Percentiles rank a stretch among this genome's conserved stretches.
These are phyloP conservation scores for Geosiphon pyriformis DNA, from an alignment of 192 early-diverging fungal species.

Conservation along the genomic window DNA sequence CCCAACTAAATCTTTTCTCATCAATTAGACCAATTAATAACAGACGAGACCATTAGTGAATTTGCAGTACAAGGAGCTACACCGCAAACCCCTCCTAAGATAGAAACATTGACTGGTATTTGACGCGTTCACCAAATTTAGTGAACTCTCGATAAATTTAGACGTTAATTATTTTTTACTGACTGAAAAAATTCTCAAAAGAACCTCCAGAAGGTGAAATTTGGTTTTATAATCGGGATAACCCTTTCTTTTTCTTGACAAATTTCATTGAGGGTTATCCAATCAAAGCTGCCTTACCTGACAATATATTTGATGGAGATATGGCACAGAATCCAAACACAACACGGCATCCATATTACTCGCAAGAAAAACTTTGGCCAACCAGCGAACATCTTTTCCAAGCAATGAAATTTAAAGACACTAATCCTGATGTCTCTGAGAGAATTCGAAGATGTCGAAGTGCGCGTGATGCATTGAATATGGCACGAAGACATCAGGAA, in stretches of 20 bases:
- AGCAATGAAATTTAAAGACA: slow-evolving; percentile 22
- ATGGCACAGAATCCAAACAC: background rate
- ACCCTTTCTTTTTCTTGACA: slow-evolving; percentile 23
- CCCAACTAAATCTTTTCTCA: too few relatives aligned
- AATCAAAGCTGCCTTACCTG: slow-evolving; percentile 7
- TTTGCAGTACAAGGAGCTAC: too few relatives aligned
- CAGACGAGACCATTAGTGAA: too few relatives aligned
- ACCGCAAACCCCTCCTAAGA: too few relatives aligned
- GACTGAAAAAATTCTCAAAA: background rate
- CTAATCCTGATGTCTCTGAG: slow-evolving; percentile 3
- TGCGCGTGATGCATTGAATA: slow-evolving; percentile 27
- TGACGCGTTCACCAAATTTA: too few relatives aligned
- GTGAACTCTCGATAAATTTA: background rate
- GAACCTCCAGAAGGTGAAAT: slow-evolving; percentile 11
- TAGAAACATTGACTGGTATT: too few relatives aligned
- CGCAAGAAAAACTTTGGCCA: slow-evolving; percentile 8
- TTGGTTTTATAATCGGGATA: slow-evolving; percentile 28
- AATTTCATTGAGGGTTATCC: slow-evolving; percentile 25
- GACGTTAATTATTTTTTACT: background rate
- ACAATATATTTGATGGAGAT: background rate
- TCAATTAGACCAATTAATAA: too few relatives aligned
- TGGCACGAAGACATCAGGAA: slow-evolving; percentile 8
- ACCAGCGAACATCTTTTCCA: slow-evolving; percentile 30
- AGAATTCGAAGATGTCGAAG: background rate
- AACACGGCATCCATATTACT: background rate